These are phyloP conservation scores for Chimonanthus praecox DNA, from an alignment of 164 flowering plant species.

Conservation along the genomic window DNA sequence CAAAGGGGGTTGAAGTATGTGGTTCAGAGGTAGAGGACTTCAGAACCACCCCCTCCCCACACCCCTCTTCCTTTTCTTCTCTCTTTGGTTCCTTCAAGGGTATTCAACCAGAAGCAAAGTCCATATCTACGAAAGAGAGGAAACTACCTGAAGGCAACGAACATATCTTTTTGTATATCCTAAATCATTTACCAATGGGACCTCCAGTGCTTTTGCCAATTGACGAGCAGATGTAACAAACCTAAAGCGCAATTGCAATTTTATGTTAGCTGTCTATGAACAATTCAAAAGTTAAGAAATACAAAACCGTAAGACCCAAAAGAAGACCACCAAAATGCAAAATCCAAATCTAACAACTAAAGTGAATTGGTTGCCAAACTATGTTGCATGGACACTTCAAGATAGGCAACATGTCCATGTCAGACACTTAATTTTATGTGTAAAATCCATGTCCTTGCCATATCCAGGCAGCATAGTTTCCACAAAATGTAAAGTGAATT, in stretches of 20 bases:
- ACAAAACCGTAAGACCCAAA: background rate
- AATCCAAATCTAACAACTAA: background rate
- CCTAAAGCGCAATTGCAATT: constrained; percentile 29
- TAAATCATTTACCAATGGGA: constrained; percentile 93
- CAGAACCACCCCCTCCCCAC: background rate
- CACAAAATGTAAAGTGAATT: no score
- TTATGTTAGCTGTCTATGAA: background rate
- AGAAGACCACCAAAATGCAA: background rate
- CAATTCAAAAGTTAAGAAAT: background rate
- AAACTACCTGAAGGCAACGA: constrained; percentile 91
- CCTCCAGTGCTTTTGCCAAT: constrained; percentile 92
- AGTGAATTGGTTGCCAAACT: no score
- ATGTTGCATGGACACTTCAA: no score
- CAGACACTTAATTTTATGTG: no score
- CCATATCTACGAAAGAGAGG: background rate
- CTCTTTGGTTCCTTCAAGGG: background rate
- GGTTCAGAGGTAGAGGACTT: background rate
- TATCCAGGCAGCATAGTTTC: no score
- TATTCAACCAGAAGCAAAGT: background rate
- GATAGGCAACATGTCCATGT: no score
- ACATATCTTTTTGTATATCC: constrained; percentile 99
- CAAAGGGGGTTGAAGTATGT: background rate
- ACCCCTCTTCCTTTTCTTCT: background rate
- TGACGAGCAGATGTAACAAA: constrained; percentile 44
- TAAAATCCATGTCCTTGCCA: no score